These are phyloP conservation scores for Sclerotinia sclerotiorum DNA, from an alignment of 2,329 filamentous ascomycete genomes.

Conservation along the genomic window DNA sequence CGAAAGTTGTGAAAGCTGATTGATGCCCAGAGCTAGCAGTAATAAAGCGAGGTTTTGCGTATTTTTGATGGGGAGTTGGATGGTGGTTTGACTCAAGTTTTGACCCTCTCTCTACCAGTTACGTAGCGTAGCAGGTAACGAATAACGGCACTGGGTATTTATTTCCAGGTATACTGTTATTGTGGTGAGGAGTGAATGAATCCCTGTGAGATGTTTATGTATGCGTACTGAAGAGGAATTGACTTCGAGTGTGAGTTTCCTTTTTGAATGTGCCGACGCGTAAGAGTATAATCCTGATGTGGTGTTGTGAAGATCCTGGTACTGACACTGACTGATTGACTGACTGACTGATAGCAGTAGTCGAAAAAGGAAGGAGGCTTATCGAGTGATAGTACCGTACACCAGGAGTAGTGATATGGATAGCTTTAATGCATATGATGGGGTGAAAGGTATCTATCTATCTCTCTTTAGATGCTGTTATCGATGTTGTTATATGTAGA, in stretches of 20 bases:
- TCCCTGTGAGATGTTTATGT: background rate
- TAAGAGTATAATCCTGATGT: background rate
- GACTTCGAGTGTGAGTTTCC: background rate
- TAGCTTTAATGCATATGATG: background rate
- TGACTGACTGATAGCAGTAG: background rate
- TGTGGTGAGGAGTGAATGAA: background rate
- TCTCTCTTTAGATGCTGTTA: background rate
- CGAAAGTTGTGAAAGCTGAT: background rate
- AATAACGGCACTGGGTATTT: background rate
- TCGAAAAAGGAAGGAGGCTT: background rate
- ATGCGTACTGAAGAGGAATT: background rate
- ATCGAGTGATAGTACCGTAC: background rate
- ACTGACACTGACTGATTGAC: too few species aligned
- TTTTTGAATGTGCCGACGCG: background rate
- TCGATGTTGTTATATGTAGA: background rate
- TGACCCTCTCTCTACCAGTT: background rate
- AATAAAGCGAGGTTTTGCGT: background rate
- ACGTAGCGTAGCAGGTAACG: background rate
- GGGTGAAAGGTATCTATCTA: background rate
- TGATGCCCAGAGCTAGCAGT: background rate
- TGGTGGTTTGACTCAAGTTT: constrained; percentile 14
- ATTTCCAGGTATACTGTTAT: background rate
- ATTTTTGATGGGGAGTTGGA: background rate
- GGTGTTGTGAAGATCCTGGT: background rate
- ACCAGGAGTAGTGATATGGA: background rate